A percentile compares a stretch with the other conserved stretches of the same genome.
Evolutionary conservation across 345 rosid species (phyloP).

Genomic region (Camelina sativa): DNA sequence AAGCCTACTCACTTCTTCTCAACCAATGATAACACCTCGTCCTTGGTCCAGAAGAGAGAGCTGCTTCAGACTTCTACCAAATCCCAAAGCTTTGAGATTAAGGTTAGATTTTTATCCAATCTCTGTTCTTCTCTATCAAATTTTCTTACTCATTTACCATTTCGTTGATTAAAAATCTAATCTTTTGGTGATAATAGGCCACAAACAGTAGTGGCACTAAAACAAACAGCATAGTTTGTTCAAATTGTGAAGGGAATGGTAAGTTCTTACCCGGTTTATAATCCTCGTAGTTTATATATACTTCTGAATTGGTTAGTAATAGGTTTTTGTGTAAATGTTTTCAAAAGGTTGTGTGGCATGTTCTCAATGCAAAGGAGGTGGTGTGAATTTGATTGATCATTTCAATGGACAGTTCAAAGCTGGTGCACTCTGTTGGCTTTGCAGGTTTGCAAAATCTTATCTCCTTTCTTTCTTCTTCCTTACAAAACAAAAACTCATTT

Average conservation of each 20-base stretch:
- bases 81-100: conserved; percentile 59
- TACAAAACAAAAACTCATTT: neutral
- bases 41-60: conserved; percentile 27
- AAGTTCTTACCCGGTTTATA: conserved; percentile 20
- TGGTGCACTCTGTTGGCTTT: conserved; percentile 91
- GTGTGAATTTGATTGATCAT: conserved; percentile 87
- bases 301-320: conserved; percentile 6
- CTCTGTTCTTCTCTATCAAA: neutral
- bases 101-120: conserved; percentile 50
- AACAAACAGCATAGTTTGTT: conserved; percentile 66
- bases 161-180: neutral
- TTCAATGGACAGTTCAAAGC: conserved; percentile 96
- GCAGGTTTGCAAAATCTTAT: conserved; percentile 58
- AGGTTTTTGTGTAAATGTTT: conserved; percentile 7
- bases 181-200: conserved; percentile 55
- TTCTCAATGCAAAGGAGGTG: conserved; percentile 78
- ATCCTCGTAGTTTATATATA: neutral
- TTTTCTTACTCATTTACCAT: neutral
- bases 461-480: neutral
- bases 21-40: conserved; percentile 8
- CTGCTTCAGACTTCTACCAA: conserved; percentile 54
- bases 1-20: conserved; percentile 37
- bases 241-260: conserved; percentile 83
- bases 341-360: conserved; percentile 63
- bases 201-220: conserved; percentile 48